phyloP scores from a whole-genome alignment of 441 rosid genomes.

The Cnidoscolus chayamansa region DNA sequence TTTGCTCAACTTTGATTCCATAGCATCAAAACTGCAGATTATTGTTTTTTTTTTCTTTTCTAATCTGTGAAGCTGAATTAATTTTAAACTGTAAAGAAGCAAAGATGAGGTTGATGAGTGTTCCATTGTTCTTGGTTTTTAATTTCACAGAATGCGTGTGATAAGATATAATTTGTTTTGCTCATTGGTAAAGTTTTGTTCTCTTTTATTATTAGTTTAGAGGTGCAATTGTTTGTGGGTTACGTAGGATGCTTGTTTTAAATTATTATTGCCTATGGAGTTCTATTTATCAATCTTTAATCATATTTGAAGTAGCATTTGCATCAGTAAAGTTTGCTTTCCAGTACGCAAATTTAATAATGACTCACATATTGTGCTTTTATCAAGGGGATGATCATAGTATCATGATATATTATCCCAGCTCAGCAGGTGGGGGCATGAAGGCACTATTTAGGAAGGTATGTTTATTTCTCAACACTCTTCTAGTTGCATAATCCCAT shows the following conservation, averaged over 20 bases:
- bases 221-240: background rate
- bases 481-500: slow-evolving; percentile 13
- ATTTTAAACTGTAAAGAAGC: background rate
- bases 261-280: background rate
- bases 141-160: background rate
- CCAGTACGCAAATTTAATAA: slow-evolving; percentile 22
- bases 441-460: slow-evolving; percentile 99
- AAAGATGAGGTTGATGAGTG: background rate
- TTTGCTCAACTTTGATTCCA: background rate
- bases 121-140: background rate
- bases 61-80: background rate
- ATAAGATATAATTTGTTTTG: background rate
- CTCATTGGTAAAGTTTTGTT: background rate
- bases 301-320: background rate
- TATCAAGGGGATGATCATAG: slow-evolving; percentile 93
- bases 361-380: slow-evolving; percentile 26
- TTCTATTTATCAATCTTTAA: background rate
- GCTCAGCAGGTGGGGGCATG: slow-evolving; percentile 99
- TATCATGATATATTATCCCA: slow-evolving; percentile 98
- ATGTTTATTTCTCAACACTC: slow-evolving; percentile 17
- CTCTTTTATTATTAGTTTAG: background rate
- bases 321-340: slow-evolving; percentile 18
- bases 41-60: background rate
- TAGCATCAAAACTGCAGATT: background rate
- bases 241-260: background rate